Percentiles rank a stretch among this genome's conserved stretches.
Evolutionary conservation across 164 flowering plant species (phyloP).

Genomic region (Euptelea pleiosperma): DNA sequence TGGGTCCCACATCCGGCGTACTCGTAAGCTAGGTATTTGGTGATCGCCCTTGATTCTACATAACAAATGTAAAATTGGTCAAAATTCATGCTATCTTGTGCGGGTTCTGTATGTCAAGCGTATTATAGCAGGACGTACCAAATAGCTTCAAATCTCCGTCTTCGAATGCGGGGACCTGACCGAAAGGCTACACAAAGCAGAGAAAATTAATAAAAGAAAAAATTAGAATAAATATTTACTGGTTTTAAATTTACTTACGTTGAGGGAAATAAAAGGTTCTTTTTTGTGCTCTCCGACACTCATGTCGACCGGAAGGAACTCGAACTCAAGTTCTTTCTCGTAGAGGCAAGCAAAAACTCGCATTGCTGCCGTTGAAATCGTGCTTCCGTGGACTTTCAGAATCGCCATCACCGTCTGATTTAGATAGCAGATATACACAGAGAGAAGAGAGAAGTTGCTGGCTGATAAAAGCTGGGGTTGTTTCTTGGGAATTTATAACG

Average conservation of each 20-base stretch:
- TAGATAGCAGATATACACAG: no score
- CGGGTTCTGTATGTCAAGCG: no score
- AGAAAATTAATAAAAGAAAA: background rate
- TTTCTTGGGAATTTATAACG: no score
- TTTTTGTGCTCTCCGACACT: constrained; percentile 33
- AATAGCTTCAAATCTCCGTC: constrained; percentile 27
- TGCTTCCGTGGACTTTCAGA: constrained; percentile 28
- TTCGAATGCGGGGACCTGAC: constrained; percentile 31
- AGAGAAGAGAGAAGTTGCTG: background rate
- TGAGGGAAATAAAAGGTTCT: constrained; percentile 29
- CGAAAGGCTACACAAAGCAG: constrained; percentile 26
- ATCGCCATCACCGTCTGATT: constrained; percentile 20
- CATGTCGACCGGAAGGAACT: constrained; percentile 28
- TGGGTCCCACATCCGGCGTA: constrained; percentile 14
- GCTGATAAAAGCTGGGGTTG: no score
- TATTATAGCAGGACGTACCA: constrained; percentile 6
- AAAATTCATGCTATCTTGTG: no score
- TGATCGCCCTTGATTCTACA: constrained; percentile 23
- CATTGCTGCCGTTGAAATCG: constrained; percentile 26
- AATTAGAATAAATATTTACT: background rate
- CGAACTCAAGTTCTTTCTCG: constrained; percentile 31
- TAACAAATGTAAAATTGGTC: no score
- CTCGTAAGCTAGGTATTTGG: constrained; percentile 12
- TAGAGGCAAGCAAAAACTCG: constrained; percentile 24
- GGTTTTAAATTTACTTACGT: no score